A percentile compares a stretch with the other conserved stretches of the same genome.
phyloP scores from a whole-genome alignment of 2,329 filamentous ascomycete genomes.

The Talaromyces sp. region DNA sequence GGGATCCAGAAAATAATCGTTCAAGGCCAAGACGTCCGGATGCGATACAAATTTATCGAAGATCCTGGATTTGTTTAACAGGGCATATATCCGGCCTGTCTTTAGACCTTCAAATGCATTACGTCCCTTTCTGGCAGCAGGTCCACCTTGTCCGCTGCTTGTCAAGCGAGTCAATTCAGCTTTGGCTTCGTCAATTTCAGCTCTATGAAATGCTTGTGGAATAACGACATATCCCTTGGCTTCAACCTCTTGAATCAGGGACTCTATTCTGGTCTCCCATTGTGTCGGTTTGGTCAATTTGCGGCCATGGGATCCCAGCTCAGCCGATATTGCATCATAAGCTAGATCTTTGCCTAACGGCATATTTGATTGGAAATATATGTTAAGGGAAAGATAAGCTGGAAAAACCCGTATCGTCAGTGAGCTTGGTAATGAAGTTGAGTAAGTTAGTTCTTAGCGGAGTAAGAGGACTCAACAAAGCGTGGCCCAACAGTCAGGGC shows the following conservation, averaged over 20 bases:
- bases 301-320: background rate
- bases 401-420: background rate
- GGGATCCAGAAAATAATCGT: slow-evolving; percentile 3
- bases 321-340: background rate
- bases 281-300: background rate
- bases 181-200: background rate
- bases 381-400: background rate
- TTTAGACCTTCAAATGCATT: slow-evolving; percentile 2
- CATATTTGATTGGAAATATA: background rate
- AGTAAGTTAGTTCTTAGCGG: background rate
- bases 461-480: background rate
- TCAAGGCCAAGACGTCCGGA: slow-evolving; percentile 4
- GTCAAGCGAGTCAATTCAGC: background rate
- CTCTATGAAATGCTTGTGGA: background rate
- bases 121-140: background rate
- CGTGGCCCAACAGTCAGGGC: background rate
- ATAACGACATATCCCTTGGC: background rate
- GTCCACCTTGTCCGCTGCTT: slow-evolving; percentile 2
- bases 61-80: slow-evolving; percentile 5
- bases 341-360: background rate
- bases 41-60: slow-evolving; percentile 12
- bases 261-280: background rate
- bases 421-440: background rate
- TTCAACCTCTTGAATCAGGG: background rate
- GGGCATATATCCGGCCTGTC: slow-evolving; percentile 6